A percentile compares a stretch with the other conserved stretches of the same genome.
Conservation (phyloP, 2,329 filamentous ascomycete genomes). For the Penicillium brevicompactum region DNA sequence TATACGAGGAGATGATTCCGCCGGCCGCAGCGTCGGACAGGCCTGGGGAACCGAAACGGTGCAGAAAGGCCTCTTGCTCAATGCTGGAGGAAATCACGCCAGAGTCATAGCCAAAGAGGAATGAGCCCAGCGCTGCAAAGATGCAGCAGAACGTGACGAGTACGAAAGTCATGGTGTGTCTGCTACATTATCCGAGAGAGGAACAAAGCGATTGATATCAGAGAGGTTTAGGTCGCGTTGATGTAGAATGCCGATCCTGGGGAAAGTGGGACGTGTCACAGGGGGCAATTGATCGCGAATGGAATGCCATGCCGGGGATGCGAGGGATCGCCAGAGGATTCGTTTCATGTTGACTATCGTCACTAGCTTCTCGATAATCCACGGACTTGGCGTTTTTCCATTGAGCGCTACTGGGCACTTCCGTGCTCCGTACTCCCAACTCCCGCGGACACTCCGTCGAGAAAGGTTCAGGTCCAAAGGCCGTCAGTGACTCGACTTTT, state of each 20-base stretch:
- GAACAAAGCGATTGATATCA: conserved; percentile 3
- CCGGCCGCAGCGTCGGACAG: conserved; percentile 37
- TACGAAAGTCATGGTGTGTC: conserved; percentile 27
- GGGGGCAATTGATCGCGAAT: conserved; percentile 9
- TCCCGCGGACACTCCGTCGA: too few relatives aligned
- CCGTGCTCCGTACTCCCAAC: too few relatives aligned
- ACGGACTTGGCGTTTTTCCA: background rate
- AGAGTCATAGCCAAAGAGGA: conserved; percentile 53
- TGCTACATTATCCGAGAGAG: conserved; percentile 10
- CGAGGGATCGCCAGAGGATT: conserved; percentile 13
- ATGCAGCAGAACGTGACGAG: conserved; percentile 40
- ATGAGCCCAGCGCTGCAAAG: conserved; percentile 51
- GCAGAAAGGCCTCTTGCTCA: conserved; percentile 35
- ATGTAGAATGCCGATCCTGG: conserved; percentile 21
- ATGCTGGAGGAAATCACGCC: conserved; percentile 43
- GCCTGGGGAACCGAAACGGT: conserved; percentile 29
- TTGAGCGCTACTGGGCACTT: background rate
- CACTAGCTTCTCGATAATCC: background rate
- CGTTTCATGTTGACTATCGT: background rate
- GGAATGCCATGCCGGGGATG: conserved; percentile 20
- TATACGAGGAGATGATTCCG: conserved; percentile 46
- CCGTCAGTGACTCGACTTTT: too few relatives aligned
- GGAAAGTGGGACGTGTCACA: conserved; percentile 23
- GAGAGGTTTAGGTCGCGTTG: conserved; percentile 4
- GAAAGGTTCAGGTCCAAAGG: too few relatives aligned